Conservation (phyloP, 305 asterid genomes). For the Rubia peregrina region DNA sequence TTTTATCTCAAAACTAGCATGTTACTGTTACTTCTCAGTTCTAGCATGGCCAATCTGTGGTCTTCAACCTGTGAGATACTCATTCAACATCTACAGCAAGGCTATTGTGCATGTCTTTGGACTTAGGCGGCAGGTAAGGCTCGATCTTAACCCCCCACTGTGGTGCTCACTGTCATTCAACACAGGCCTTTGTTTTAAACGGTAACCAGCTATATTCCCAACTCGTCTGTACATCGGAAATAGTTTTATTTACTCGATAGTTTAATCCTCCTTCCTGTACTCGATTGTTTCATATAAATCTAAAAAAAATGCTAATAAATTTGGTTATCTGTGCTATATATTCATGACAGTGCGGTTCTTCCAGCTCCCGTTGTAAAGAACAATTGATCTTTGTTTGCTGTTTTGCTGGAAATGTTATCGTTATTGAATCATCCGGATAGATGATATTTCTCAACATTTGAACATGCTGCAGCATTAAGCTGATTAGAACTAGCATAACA, state of each 20-base stretch:
- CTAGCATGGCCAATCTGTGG: slow-evolving; percentile 2
- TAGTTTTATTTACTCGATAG: neutral
- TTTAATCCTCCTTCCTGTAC: neutral
- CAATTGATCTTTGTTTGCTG: neutral
- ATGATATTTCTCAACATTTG: neutral
- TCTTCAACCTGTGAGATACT: neutral
- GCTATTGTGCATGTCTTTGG: neutral
- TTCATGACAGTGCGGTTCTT: neutral
- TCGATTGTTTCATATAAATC: neutral
- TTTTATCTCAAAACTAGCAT: neutral
- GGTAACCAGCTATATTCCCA: neutral
- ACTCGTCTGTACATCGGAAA: neutral
- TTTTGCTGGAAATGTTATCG: neutral
- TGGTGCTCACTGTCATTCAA: neutral
- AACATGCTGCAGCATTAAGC: neutral
- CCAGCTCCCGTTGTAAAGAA: neutral
- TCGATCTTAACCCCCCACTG: neutral
- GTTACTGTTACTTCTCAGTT: neutral
- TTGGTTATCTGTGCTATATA: neutral
- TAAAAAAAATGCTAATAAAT: neutral
- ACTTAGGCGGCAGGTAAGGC: neutral
- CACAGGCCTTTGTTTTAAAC: neutral
- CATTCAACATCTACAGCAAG: neutral
- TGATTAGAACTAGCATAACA: neutral
- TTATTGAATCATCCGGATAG: neutral